Base-by-base conservation (phyloP, 2,329 filamentous ascomycete species). In the Pseudocercospora fijiensis region DNA sequence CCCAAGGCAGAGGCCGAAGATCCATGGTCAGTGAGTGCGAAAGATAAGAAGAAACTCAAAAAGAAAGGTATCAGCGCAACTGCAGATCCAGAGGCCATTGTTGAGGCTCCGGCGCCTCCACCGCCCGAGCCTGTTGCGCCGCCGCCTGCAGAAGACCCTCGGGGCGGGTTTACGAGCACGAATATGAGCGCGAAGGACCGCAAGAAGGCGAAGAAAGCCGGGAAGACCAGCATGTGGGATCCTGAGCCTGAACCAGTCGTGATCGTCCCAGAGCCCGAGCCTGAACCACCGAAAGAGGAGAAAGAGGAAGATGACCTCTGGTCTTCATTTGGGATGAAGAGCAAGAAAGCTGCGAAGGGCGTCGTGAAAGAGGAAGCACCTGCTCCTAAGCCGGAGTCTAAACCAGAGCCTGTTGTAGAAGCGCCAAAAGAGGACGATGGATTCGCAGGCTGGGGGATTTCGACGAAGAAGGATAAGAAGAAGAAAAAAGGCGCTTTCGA, bases 291-390 rank as follows among this genome's bases (percentile, higher is more conserved):
- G 4, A 73, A 73, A 8, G 69, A 69, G 22, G 70, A 76, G 61
- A 76, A 77, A 26, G 76, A 76, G 28, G 77, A 78, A 41, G 75
- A 78, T 45, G 74, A 77, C 11, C 67, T 69, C 6, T 79, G 76
- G 75, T 66, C 68, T 20, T 61, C 60, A 3, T 67, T 68, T 13
- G 70, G 62, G 11, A 70, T 77, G 61, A 79, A 78, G 66, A 65
- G 72, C 30, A 82, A 82, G 72, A 84, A 85, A 73, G 79, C 79
- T 62, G 82, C 80, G 66, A 80, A 79, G 56, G 74, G 65, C 55
- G 75, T 72, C 41, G 71, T 47, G 16, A 56, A 56, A 30, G 55
- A 71, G 45, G 76, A 78, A 62, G 58, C 64, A 16, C 72, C 75
- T 9, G 45, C 62, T 10, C 47, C 62, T 5, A 57, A 65, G 4